A percentile compares a stretch with the other conserved stretches of the same genome.
phyloP scores from a whole-genome alignment of 805 yeast genomes.

The Starmerella gropengiesseri region DNA sequence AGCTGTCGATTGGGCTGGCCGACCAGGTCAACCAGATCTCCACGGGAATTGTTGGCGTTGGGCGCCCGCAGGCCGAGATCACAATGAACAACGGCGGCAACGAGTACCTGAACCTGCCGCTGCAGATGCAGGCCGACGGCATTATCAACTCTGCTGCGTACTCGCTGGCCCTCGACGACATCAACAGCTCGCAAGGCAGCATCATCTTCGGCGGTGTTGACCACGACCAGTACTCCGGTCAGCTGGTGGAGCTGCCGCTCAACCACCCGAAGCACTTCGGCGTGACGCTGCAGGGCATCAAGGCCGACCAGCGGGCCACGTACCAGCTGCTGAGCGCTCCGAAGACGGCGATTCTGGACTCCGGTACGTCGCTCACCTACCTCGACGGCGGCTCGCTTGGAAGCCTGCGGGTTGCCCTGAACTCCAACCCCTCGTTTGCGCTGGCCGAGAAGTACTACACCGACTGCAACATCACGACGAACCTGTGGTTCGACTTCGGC shows the following conservation, averaged over 20 bases:
- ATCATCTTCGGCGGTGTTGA: slow-evolving; percentile 50
- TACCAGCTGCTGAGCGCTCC: slow-evolving; percentile 24
- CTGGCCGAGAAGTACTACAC: slow-evolving; percentile 30
- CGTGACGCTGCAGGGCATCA: slow-evolving; percentile 25
- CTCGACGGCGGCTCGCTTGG: slow-evolving; percentile 33
- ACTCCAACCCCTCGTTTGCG: slow-evolving; percentile 31
- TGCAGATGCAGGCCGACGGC: slow-evolving; percentile 48
- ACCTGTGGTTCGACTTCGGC: slow-evolving; percentile 28
- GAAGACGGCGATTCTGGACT: slow-evolving; percentile 38
- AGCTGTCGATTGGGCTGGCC: slow-evolving; percentile 67
- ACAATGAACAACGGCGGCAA: slow-evolving; percentile 21
- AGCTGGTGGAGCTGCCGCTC: slow-evolving; percentile 31
- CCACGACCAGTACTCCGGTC: slow-evolving; percentile 39
- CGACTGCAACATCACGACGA: slow-evolving; percentile 30
- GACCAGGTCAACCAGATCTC: slow-evolving; percentile 47
- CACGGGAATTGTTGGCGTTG: slow-evolving; percentile 43
- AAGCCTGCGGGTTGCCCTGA: slow-evolving; percentile 31
- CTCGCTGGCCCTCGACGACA: slow-evolving; percentile 49
- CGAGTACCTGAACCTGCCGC: slow-evolving; percentile 55
- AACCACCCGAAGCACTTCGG: slow-evolving; percentile 31
- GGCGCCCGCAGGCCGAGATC: slow-evolving; percentile 45
- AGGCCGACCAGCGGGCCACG: slow-evolving; percentile 24
- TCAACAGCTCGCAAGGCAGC: slow-evolving; percentile 36
- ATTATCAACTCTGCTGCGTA: slow-evolving; percentile 47
- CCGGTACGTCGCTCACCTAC: slow-evolving; percentile 46